These are phyloP conservation scores for Shiraia bambusicola DNA, from an alignment of 2,329 filamentous ascomycete species.

Conservation along the genomic window DNA sequence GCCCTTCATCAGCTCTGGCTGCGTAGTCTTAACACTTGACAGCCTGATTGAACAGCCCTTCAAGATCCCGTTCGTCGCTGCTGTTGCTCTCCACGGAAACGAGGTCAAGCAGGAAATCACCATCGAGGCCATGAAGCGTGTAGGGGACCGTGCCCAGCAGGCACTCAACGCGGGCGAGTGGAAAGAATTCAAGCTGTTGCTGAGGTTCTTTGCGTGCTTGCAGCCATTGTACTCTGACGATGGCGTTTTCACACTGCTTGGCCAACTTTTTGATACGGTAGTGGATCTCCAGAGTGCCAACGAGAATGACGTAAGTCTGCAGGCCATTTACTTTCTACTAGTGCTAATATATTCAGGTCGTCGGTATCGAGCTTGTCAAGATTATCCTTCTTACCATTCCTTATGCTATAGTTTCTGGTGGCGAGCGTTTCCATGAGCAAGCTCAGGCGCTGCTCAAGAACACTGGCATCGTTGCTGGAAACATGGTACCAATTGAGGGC, in stretches of 20 bases:
- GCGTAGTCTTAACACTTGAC: too few relatives aligned
- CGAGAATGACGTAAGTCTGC: slow-evolving; percentile 78
- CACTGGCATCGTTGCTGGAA: slow-evolving; percentile 90
- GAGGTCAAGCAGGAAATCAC: slow-evolving; percentile 73
- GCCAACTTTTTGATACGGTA: slow-evolving; percentile 89
- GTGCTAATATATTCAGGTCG: slow-evolving; percentile 46
- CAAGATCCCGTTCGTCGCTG: slow-evolving; percentile 94
- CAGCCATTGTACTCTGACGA: slow-evolving; percentile 79
- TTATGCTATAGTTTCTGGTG: slow-evolving; percentile 64
- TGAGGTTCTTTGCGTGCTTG: slow-evolving; percentile 87
- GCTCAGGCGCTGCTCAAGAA: slow-evolving; percentile 83
- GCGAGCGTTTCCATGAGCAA: slow-evolving; percentile 57
- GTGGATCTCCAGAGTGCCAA: slow-evolving; percentile 90
- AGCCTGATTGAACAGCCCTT: slow-evolving; percentile 85
- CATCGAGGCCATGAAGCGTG: slow-evolving; percentile 66
- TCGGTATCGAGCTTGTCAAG: slow-evolving; percentile 85
- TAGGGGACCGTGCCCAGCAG: slow-evolving; percentile 63
- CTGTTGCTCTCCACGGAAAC: slow-evolving; percentile 78
- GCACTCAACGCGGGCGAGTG: slow-evolving; percentile 74
- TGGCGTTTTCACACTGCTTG: slow-evolving; percentile 79
- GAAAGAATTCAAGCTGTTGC: slow-evolving; percentile 85
- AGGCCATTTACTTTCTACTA: not conserved
- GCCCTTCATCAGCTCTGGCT: slow-evolving; percentile 9
- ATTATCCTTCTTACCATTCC: slow-evolving; percentile 94
- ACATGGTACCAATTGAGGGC: slow-evolving; percentile 79